Evolutionary conservation across 495 filamentous ascomycete species (phyloP), one percentile per base, ranked within the genome.

Genomic region (Trichocladium uniseriatum): DNA sequence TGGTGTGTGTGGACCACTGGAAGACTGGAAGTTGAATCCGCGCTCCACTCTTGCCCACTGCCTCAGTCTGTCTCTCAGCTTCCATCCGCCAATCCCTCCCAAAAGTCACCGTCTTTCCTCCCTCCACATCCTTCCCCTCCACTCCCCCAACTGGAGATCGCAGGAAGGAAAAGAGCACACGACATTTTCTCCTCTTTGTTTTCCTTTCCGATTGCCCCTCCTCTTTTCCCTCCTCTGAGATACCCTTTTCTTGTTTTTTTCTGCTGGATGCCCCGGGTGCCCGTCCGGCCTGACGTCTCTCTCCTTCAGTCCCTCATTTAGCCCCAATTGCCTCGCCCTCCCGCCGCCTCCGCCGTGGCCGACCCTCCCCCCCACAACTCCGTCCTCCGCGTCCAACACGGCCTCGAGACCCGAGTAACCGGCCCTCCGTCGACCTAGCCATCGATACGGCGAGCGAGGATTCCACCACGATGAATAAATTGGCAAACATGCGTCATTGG

Each of bases 401-500:
- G 37, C 41, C 9, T 48, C 14, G n/a, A 31, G 3, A 31, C 41
- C 5, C 22, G 41, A 40, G 41, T 11, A 38, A 13, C 43, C 31
- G 29, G 16, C 40, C 31, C 3, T 36, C 35, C 40, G 14, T 41
- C 43, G 13, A 7, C 16, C 21, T 36, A 28, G 15, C 47, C 48
- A 32, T 24, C 19, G n/a, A 48, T 16, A 27, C 40, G 27, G 16
- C 15, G 27, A 41, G 18, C 22, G 47, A 45, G 43, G 39, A 13
- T 22, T 49, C 36, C 18, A 16, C 21, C n/a, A 79, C 49, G 63
- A 94, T 95, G 89, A 90, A 94, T 76, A 94, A 91, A 73, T 82
- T 95, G 63, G 81, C 84, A 69, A 90, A 87, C 71, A 88, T 94
- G 77, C 85, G 89, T 74, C 87, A 94, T 81, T 90, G 88, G 77